phyloP scores from a whole-genome alignment of 1,139 yeast species.

The Pichia sp. region DNA sequence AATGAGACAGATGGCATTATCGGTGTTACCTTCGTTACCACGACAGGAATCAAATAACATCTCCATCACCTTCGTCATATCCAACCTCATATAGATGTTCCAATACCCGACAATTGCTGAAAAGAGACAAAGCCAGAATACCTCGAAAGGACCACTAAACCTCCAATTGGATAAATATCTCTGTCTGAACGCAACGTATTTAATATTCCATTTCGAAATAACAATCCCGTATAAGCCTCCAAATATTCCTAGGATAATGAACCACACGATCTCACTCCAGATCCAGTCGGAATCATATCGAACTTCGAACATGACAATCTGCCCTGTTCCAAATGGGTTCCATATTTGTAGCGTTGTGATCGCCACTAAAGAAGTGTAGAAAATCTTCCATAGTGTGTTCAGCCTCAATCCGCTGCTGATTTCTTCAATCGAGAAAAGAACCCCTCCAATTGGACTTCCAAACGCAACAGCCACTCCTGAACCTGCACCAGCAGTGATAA shows the following conservation, averaged over 20 bases:
- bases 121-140: constrained; percentile 56
- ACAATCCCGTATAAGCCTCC: constrained; percentile 90
- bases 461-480: constrained; percentile 76
- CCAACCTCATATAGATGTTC: constrained; percentile 73
- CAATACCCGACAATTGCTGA: constrained; percentile 80
- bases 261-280: constrained; percentile 77
- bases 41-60: constrained; percentile 77
- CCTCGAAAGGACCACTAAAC: constrained; percentile 52
- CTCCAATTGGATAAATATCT: constrained; percentile 45
- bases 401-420: constrained; percentile 68
- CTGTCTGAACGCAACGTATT: constrained; percentile 76
- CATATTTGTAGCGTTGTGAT: constrained; percentile 70
- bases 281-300: constrained; percentile 84
- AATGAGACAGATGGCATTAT: constrained; percentile 44
- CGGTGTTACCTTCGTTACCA: constrained; percentile 11
- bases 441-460: constrained; percentile 74
- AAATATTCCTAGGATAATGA: constrained; percentile 73
- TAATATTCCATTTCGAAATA: constrained; percentile 73
- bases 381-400: constrained; percentile 84
- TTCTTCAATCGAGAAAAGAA: constrained; percentile 67
- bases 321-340: constrained; percentile 93
- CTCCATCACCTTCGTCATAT: constrained; percentile 96
- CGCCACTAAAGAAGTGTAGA: constrained; percentile 86
- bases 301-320: constrained; percentile 86
- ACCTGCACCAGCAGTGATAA: constrained; percentile 56